phyloP scores from a whole-genome alignment of 2,329 filamentous ascomycete species.

The Exophiala alcalophila region DNA sequence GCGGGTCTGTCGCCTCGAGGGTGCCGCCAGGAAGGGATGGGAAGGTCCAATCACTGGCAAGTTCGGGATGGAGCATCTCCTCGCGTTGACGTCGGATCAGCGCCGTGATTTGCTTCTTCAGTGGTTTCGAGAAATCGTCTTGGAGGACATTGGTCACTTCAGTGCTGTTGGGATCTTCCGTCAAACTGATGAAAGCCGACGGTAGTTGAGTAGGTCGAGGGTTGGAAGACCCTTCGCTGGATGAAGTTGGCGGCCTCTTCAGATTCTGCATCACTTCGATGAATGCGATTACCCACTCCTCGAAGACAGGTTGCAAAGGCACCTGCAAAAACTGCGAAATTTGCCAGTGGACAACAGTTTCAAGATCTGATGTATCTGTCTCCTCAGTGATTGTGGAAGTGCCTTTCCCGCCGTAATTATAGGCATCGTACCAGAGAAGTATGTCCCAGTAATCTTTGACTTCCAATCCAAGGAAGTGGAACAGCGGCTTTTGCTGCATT shows the following conservation, averaged over 20 bases:
- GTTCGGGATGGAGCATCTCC: conserved; percentile 83
- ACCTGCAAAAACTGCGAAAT: conserved; percentile 82
- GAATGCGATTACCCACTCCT: conserved; percentile 92
- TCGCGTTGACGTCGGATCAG: conserved; percentile 84
- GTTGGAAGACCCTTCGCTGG: conserved; percentile 57
- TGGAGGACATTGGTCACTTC: conserved; percentile 64
- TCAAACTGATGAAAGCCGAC: conserved; percentile 47
- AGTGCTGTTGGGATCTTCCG: conserved; percentile 59
- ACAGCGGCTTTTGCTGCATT: conserved; percentile 90
- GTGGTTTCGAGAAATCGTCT: conserved; percentile 79
- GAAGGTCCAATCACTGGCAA: conserved; percentile 83
- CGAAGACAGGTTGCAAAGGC: conserved; percentile 77
- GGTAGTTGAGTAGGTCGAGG: conserved; percentile 61
- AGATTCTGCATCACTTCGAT: conserved; percentile 88
- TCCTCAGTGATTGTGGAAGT: conserved; percentile 74
- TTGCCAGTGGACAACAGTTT: conserved; percentile 98
- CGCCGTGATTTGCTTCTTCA: conserved; percentile 81
- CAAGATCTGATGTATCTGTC: conserved; percentile 70
- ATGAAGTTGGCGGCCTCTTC: conserved; percentile 65
- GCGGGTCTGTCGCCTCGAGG: conserved; percentile 32
- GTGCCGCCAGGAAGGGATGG: conserved; percentile 58
- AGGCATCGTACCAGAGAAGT: conserved; percentile 97
- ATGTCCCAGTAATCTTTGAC: conserved; percentile 99
- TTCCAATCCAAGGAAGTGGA: conserved; percentile 94
- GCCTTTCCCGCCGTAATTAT: conserved; percentile 95